These are phyloP conservation scores for Pseudozyma hubeiensis DNA, from an alignment of 1,284 basidiomycete genomes.

Conservation along the genomic window DNA sequence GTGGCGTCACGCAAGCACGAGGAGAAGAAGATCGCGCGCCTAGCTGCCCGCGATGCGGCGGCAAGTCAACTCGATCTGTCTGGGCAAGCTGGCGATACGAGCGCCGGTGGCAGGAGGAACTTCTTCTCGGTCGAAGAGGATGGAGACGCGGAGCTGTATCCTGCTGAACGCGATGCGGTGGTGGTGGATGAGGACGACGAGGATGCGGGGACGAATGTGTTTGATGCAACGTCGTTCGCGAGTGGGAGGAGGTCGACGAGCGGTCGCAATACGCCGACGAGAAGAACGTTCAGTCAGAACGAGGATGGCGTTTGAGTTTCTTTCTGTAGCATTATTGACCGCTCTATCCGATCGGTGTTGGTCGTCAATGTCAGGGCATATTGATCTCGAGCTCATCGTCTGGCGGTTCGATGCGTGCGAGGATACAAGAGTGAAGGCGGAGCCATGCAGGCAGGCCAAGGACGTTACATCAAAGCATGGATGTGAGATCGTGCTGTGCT, in stretches of 20 bases:
- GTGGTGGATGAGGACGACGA: slow-evolving; percentile 49
- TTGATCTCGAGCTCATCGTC: no score
- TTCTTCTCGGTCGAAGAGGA: slow-evolving; percentile 44
- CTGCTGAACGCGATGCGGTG: slow-evolving; percentile 44
- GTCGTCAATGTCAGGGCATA: no score
- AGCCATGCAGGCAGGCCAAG: no score
- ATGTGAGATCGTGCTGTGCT: no score
- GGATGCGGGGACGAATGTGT: slow-evolving; percentile 14
- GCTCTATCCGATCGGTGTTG: background rate
- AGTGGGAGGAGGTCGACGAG: slow-evolving; percentile 28
- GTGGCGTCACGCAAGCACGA: slow-evolving; percentile 70
- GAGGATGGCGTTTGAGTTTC: background rate
- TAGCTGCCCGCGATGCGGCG: slow-evolving; percentile 42
- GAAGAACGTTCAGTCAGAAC: slow-evolving; percentile 34
- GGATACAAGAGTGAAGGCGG: no score
- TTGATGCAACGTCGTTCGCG: slow-evolving; percentile 39
- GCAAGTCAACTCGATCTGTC: slow-evolving; percentile 25
- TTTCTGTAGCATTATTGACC: background rate
- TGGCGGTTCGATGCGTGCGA: no score
- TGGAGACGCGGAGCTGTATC: slow-evolving; percentile 26
- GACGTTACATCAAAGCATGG: no score
- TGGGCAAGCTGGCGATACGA: background rate
- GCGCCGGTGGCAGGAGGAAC: slow-evolving; percentile 20
- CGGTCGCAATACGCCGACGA: slow-evolving; percentile 39
- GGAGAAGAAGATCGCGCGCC: slow-evolving; percentile 50